Percentiles rank a stretch among this genome's conserved stretches.
phyloP scores from a whole-genome alignment of 768 basidiomycete genomes.

The Austroboletus festivus region DNA sequence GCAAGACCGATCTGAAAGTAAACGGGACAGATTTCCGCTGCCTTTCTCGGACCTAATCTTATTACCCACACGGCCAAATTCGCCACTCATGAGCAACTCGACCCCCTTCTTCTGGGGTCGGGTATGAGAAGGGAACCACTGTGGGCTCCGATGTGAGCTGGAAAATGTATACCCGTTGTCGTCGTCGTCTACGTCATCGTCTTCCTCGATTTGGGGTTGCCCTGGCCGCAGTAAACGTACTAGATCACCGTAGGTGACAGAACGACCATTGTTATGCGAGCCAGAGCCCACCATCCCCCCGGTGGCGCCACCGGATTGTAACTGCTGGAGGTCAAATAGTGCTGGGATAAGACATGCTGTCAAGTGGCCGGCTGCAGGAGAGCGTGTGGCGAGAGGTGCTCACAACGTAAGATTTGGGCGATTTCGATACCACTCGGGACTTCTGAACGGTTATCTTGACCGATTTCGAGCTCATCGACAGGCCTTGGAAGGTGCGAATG shows the following conservation, averaged over 20 bases:
- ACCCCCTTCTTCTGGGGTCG: conserved; percentile 65
- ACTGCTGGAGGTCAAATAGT: conserved; percentile 28
- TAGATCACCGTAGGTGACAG: conserved; percentile 26
- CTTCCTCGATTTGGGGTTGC: conserved; percentile 38
- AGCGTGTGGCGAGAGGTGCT: conserved; percentile 5
- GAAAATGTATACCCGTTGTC: conserved; percentile 25
- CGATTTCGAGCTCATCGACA: conserved; percentile 33
- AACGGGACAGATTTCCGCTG: conserved; percentile 46
- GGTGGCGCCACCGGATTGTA: conserved; percentile 12
- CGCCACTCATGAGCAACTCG: conserved; percentile 67
- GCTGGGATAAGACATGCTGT: conserved; percentile 19
- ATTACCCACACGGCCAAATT: conserved; percentile 67
- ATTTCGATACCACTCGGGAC: conserved; percentile 11
- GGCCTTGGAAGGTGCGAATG: too few relatives aligned
- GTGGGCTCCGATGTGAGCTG: conserved; percentile 24
- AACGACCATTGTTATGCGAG: background rate
- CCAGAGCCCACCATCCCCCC: conserved; percentile 6
- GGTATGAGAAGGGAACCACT: conserved; percentile 41
- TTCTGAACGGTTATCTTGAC: conserved; percentile 18
- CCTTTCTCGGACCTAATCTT: conserved; percentile 45
- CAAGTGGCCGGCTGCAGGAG: too few relatives aligned
- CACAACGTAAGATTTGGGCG: conserved; percentile 31
- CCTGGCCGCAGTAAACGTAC: conserved; percentile 18
- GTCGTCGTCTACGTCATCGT: conserved; percentile 37
- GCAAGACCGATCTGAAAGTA: conserved; percentile 42